Base-by-base conservation (phyloP, 441 rosid species). In the Pelargonium myrrhifolium region DNA sequence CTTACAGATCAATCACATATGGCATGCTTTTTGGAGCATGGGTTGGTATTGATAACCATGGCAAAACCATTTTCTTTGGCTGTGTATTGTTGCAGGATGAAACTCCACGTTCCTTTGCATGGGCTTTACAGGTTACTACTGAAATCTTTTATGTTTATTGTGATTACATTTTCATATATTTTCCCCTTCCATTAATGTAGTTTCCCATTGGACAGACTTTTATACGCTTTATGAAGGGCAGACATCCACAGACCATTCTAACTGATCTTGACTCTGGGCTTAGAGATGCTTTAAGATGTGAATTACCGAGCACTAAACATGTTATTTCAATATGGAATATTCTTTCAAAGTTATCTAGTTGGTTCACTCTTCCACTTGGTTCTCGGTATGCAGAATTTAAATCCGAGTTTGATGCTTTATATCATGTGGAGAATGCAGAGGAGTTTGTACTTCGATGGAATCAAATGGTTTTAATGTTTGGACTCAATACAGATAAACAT, bases 101-200 rank as follows among this genome's bases (percentile, higher is more conserved):
- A 74, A 87, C 76, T 45, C 71, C 72, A 18, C 77, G 55, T 62
- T 89, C 98, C 37, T 87, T 89, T 60, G 42, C 86, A 62, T 93
- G 98, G 96, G 98, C 98, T 69, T 77, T 90, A 72, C 97, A 92
- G 98, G 98, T 92, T 85, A 66, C 89, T 83, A 69, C 72, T 67
- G 6, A 71, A 72, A 22, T 71, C 71, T 68, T 35, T 68, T 74
- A 51, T 76, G 69, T 47, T 70, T 63, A 62, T 17, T 72, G 72
- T 81, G 63, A 79, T 17, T 61, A 66, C 66, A 14, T 77, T 75
- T 73, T 74, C 39, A 64, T 61, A 39, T 77, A 40, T 68, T n/a
- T 58, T 69, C 70, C 74, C 28, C 31, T 58, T 58, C 15, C 62
- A 58, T 21, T 64, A 79, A 79, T 64, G 68, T 65, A 74, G 76